Evolutionary conservation across 2,329 filamentous ascomycete species (phyloP), one percentile per base, ranked within the genome.

Genomic region (Paecilomyces sp.): DNA sequence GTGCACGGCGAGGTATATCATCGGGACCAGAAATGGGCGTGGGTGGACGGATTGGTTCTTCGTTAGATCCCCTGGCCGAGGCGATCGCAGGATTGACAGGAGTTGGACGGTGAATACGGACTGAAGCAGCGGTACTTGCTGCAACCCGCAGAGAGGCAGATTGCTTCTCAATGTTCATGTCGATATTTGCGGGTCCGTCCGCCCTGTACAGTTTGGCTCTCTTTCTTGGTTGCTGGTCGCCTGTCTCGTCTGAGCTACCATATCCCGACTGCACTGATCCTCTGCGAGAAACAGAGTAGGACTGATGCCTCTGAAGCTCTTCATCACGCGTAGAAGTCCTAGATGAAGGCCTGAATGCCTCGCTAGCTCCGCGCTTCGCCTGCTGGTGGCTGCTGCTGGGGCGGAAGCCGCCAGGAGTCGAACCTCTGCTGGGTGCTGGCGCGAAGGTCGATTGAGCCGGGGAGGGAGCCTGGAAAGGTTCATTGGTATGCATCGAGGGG

Each of bases 71-170:
- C 58, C 73, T 65, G 55, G 67, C 66, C 18, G 66, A 65, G 31
- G 68, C 63, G 22, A 71, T 65, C 8, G 70, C 64, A 47, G 77
- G 75, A 58, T 78, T 78, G 28, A 79, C 64, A 6, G 78, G 75
- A 3, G 90, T 82, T 3, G 93, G 93, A 53, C 92, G 85, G 72
- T 96, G 89, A 55, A 88, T 88, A 52, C 93, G 89, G 60, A 97
- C 82, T 4, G 92, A 96, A 51, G 91, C 91, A 53, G 92, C 89
- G 15, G 90, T 96, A 71, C 91, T 96, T 54, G 93, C 93, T 61
- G 90, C 88, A n/a, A 96, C 91, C 55, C 92, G 85, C 28, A 97
- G 80, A 3, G 91, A 95, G 55, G 94, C 91, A 9, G 87, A 84
- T 31, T 86, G 87, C 47, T 85, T 82, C 57, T 88, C 89, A 67